Conservation (phyloP, 306 rosid genomes). For the Cucurbita pepo region DNA sequence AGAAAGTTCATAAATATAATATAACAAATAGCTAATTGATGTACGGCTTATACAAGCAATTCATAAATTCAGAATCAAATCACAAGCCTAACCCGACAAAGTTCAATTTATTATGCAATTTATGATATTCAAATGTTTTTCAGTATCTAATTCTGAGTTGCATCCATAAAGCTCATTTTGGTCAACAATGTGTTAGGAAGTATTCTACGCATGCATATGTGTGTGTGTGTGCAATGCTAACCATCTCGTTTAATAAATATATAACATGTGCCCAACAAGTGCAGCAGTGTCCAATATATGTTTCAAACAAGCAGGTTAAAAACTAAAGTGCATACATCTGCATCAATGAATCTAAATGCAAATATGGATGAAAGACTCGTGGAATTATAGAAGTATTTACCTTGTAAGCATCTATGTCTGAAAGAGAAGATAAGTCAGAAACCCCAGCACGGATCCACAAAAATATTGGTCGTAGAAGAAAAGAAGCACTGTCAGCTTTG, state of each 20-base stretch:
- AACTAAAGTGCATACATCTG: neutral
- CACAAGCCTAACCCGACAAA: neutral
- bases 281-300: neutral
- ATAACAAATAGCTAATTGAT: neutral
- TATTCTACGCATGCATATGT: neutral
- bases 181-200: neutral
- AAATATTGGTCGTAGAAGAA: constrained; percentile 49
- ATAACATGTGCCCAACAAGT: neutral
- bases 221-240: neutral
- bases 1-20: neutral
- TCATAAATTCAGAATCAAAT: neutral
- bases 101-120: neutral
- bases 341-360: constrained; percentile 1
- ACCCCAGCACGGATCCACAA: constrained; percentile 38
- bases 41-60: neutral
- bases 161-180: neutral
- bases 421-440: constrained; percentile 34
- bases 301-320: neutral
- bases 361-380: neutral
- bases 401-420: constrained; percentile 65
- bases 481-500: constrained; percentile 42
- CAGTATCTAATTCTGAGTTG: neutral
- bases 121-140: neutral
- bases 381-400: constrained; percentile 18
- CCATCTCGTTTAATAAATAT: neutral